These are phyloP conservation scores for Hymenotorrendiella dingleyae DNA, from an alignment of 2,329 filamentous ascomycete genomes.

Conservation along the genomic window DNA sequence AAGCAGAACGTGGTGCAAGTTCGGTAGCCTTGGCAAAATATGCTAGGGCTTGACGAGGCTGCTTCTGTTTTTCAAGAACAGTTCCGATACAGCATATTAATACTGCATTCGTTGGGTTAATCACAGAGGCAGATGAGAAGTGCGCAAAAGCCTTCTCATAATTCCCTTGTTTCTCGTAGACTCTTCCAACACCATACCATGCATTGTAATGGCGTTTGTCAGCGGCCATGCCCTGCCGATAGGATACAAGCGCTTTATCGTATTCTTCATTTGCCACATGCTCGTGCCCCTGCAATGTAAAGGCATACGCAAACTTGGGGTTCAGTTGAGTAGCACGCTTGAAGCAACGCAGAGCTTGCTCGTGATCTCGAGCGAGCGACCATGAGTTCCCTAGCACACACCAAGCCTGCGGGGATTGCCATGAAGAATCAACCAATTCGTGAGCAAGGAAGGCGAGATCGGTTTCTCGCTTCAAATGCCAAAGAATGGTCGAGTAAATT, in stretches of 20 bases:
- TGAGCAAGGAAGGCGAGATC: constrained; percentile 90
- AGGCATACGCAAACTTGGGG: constrained; percentile 88
- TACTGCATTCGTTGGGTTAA: constrained; percentile 92
- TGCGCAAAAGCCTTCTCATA: constrained; percentile 88
- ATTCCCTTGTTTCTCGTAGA: constrained; percentile 86
- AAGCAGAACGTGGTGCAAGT: constrained; percentile 71
- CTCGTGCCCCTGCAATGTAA: constrained; percentile 92
- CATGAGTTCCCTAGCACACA: constrained; percentile 93
- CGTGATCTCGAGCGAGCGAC: constrained; percentile 85
- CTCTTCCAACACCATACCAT: constrained; percentile 84
- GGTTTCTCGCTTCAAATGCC: constrained; percentile 90
- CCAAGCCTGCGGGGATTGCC: constrained; percentile 91
- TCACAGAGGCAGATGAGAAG: constrained; percentile 78
- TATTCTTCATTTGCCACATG: constrained; percentile 95
- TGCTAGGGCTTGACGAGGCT: constrained; percentile 68
- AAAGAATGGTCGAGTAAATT: constrained; percentile 96
- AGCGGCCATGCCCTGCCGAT: constrained; percentile 77
- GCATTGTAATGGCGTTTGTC: constrained; percentile 93
- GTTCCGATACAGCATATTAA: constrained; percentile 88
- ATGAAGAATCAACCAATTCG: constrained; percentile 79
- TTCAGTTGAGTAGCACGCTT: constrained; percentile 88
- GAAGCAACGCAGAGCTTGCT: constrained; percentile 92
- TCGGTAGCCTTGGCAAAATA: constrained; percentile 80
- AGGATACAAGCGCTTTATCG: constrained; percentile 85
- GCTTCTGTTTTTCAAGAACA: constrained; percentile 82